phyloP scores from a whole-genome alignment of 805 yeast genomes.

The Martiniozyma abietophila region DNA sequence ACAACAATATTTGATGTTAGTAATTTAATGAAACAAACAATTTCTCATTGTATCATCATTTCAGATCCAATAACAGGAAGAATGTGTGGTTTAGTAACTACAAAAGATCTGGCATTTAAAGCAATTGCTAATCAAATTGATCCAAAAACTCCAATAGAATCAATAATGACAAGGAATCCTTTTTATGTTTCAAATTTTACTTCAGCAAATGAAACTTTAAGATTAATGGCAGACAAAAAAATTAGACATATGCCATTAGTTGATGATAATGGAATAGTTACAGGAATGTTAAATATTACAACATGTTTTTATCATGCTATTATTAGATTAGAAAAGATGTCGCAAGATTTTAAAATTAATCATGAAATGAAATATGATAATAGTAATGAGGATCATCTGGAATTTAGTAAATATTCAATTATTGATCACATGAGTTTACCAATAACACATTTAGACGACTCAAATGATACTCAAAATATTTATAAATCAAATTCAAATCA shows the following conservation, averaged over 20 bases:
- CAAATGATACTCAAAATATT: too few species aligned
- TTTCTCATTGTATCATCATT: slow-evolving; percentile 35
- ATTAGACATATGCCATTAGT: slow-evolving; percentile 36
- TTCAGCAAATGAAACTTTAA: slow-evolving; percentile 33
- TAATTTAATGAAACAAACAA: slow-evolving; percentile 28
- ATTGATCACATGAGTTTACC: neutral
- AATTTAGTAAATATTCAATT: slow-evolving; percentile 12
- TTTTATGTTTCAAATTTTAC: slow-evolving; percentile 28
- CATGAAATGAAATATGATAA: slow-evolving; percentile 17
- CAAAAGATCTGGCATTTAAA: slow-evolving; percentile 38
- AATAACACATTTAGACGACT: neutral
- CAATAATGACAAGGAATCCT: slow-evolving; percentile 34
- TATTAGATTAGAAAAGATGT: slow-evolving; percentile 32
- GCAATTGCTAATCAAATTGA: slow-evolving; percentile 27
- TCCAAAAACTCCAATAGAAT: slow-evolving; percentile 22
- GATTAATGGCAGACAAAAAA: slow-evolving; percentile 32
- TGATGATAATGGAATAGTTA: slow-evolving; percentile 27
- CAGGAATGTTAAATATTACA: slow-evolving; percentile 37
- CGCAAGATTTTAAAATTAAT: slow-evolving; percentile 25
- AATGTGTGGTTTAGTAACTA: slow-evolving; percentile 34
- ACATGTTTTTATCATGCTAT: slow-evolving; percentile 39
- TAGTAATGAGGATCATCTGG: slow-evolving; percentile 1
- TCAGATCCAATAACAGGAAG: slow-evolving; percentile 20
- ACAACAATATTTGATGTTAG: slow-evolving; percentile 28
- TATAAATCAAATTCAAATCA: too few species aligned